Percentiles rank a stretch among this genome's conserved stretches.
Evolutionary conservation across 1,284 basidiomycete genomes (phyloP).

Genomic region (Rhodotorula sp.): DNA sequence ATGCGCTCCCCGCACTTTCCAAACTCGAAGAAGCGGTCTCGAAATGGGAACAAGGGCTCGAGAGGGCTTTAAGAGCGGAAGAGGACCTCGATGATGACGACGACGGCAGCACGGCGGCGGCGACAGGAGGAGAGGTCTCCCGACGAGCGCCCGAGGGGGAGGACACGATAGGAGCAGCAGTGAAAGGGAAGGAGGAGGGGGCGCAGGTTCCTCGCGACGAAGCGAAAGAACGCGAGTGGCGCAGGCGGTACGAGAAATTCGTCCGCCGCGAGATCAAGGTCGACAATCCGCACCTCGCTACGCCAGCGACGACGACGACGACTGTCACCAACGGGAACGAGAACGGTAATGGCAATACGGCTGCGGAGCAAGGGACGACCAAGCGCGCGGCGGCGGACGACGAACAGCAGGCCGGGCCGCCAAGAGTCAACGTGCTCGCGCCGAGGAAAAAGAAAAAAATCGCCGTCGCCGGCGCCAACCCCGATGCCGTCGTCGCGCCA

Average conservation of each 20-base stretch:
- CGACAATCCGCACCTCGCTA: neutral
- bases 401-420: constrained; percentile 9
- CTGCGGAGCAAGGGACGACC: too few relatives aligned
- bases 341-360: neutral
- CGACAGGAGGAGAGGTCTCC: neutral
- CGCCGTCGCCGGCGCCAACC: neutral
- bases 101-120: neutral
- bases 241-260: neutral
- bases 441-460: constrained; percentile 43
- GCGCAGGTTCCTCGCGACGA: constrained; percentile 7
- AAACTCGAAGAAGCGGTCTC: neutral
- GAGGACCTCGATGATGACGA: too few relatives aligned
- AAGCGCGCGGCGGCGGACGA: neutral
- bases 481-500: neutral
- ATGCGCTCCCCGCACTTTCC: constrained; percentile 14
- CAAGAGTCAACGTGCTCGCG: constrained; percentile 37
- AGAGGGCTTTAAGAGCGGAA: neutral
- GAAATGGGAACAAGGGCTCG: constrained; percentile 28
- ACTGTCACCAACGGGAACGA: neutral
- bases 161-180: neutral
- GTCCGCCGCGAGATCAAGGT: constrained; percentile 11
- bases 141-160: neutral
- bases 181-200: neutral
- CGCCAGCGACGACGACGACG: neutral
- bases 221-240: constrained; percentile 3